Evolutionary conservation across 805 yeast species (phyloP).

Genomic region (Starmera caribaea): DNA sequence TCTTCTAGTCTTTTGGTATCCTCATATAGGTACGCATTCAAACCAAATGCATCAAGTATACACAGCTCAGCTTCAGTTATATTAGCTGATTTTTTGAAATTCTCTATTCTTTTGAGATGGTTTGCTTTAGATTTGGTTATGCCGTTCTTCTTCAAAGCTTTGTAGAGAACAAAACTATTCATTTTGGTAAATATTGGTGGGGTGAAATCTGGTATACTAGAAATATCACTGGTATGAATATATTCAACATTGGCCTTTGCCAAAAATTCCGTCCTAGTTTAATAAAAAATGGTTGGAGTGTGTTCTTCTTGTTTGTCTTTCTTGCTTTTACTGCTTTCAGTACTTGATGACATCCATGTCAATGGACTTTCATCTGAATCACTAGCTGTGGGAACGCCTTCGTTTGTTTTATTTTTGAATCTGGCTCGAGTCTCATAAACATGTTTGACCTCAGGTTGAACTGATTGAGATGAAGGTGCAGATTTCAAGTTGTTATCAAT

Average conservation of each 20-base stretch:
- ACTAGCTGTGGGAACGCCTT: no score
- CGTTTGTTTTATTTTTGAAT: no score
- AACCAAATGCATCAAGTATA: constrained; percentile 9
- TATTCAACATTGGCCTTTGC: constrained; percentile 8
- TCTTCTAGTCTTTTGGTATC: constrained; percentile 68
- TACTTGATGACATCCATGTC: neutral
- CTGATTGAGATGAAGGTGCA: no score
- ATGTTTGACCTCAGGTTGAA: no score
- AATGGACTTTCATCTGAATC: no score
- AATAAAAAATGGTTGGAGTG: neutral
- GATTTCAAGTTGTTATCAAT: no score
- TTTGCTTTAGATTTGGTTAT: neutral
- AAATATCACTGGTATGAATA: constrained; percentile 8
- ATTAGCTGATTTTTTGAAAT: neutral
- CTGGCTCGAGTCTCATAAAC: no score
- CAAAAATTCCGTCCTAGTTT: constrained; percentile 5
- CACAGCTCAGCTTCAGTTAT: constrained; percentile 7
- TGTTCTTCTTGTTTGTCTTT: no score
- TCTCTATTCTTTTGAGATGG: neutral
- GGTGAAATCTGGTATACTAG: constrained; percentile 2
- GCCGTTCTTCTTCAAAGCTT: no score
- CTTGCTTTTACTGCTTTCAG: neutral
- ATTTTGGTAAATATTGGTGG: no score
- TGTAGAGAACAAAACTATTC: no score
- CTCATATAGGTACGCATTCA: constrained; percentile 16